These are phyloP conservation scores for Trypanosoma boissoni DNA, from an alignment of 208 protist species.

Conservation along the genomic window DNA sequence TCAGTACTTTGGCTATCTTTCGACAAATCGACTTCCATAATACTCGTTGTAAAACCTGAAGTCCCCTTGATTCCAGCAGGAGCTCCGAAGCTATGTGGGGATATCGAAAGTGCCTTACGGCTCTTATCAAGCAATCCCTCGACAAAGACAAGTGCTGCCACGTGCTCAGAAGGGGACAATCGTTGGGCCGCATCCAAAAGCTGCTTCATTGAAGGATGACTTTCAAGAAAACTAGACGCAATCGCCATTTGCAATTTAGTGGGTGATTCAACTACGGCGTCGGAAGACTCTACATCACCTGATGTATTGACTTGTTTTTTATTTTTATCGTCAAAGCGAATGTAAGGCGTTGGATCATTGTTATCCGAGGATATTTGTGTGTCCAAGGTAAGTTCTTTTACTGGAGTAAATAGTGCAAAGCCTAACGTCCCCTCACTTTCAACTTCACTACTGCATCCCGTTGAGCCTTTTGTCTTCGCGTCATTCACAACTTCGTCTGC, in stretches of 20 bases:
- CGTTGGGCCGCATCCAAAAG: constrained; percentile 39
- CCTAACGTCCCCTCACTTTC: neutral
- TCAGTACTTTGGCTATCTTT: neutral
- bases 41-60: neutral
- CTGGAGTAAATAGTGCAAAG: constrained; percentile 13
- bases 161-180: constrained; percentile 48
- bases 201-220: constrained; percentile 18
- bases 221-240: no score
- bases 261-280: no score
- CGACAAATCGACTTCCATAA: neutral
- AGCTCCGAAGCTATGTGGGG: neutral
- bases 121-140: constrained; percentile 47
- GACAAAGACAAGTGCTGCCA: constrained; percentile 53
- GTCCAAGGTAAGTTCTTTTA: neutral
- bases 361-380: no score
- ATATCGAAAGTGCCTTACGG: neutral
- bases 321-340: no score
- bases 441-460: neutral
- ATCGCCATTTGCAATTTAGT: no score
- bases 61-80: neutral
- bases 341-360: no score
- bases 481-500: neutral
- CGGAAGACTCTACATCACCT: no score
- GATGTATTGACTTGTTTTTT: no score
- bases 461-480: neutral